Evolutionary conservation across 192 early-diverging fungal genomes (phyloP).

Genomic region (Linnemannia schmuckeri): DNA sequence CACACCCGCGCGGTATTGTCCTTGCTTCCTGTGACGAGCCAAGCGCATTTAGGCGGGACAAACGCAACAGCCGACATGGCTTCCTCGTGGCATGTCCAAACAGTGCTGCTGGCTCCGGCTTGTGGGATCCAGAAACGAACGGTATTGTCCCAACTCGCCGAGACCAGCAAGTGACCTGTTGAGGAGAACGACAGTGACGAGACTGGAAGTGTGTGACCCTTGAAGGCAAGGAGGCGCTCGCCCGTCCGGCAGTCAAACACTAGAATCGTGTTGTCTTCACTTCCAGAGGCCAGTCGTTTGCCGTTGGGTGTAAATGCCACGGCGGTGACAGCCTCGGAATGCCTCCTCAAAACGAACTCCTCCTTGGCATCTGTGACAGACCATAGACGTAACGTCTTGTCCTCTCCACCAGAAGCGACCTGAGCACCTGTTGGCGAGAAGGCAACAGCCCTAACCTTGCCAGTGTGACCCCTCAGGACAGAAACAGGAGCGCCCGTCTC

Average conservation of each 20-base stretch:
- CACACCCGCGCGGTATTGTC: neutral
- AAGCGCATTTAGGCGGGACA: neutral
- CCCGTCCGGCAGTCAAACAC: slow-evolving; percentile 4
- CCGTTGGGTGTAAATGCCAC: slow-evolving; percentile 5
- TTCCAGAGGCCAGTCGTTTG: neutral
- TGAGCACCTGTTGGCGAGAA: neutral
- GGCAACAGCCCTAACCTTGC: neutral
- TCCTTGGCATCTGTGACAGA: too few species aligned
- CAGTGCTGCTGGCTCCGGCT: too few species aligned
- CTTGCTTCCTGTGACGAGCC: neutral
- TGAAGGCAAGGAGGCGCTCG: neutral
- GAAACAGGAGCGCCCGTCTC: neutral
- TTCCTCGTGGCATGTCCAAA: neutral
- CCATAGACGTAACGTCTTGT: neutral
- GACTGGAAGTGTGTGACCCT: neutral
- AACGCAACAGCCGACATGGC: neutral
- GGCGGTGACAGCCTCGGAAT: neutral
- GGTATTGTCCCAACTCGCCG: neutral
- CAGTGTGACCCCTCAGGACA: neutral
- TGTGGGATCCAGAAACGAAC: slow-evolving; percentile 14
- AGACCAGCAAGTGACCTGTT: slow-evolving; percentile 4
- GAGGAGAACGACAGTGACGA: neutral
- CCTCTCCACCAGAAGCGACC: neutral
- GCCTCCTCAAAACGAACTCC: neutral
- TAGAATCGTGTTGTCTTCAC: slow-evolving; percentile 4